Conservation (phyloP, 352 stramenopile species). For the Globisporangium mamillatum region DNA sequence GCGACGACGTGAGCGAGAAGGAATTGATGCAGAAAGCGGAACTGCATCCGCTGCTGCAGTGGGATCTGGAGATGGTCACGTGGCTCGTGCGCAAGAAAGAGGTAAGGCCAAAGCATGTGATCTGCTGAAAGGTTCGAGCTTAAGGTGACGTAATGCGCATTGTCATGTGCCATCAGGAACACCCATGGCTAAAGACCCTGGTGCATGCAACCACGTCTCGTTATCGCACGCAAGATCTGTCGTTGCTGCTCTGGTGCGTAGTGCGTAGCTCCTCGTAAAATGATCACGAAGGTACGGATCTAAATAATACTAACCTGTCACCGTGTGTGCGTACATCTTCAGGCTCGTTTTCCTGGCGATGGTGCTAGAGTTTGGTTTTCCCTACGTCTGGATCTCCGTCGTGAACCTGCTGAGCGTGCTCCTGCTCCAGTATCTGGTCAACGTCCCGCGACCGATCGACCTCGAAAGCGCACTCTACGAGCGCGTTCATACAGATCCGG, state of each 20-base stretch:
- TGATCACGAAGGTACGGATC: too few relatives aligned
- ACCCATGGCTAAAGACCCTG: conserved; percentile 31
- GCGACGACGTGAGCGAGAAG: background rate
- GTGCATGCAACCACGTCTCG: conserved; percentile 57
- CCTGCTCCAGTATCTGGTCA: conserved; percentile 41
- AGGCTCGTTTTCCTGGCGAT: conserved; percentile 68
- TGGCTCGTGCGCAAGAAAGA: conserved; percentile 40
- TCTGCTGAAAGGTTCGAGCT: background rate
- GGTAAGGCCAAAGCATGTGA: conserved; percentile 17
- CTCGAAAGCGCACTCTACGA: conserved; percentile 33
- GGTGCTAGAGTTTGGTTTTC: conserved; percentile 50
- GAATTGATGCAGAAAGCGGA: background rate
- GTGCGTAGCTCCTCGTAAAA: too few relatives aligned
- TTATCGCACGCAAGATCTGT: conserved; percentile 56
- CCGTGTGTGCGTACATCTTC: background rate
- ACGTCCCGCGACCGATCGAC: conserved; percentile 52
- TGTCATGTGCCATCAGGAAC: conserved; percentile 11
- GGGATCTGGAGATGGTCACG: conserved; percentile 38
- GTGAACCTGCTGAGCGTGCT: conserved; percentile 53
- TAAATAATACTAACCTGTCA: background rate
- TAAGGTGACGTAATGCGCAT: background rate
- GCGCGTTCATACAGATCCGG: conserved; percentile 11
- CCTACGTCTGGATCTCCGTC: conserved; percentile 67
- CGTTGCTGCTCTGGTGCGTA: conserved; percentile 54
- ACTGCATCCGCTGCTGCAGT: conserved; percentile 56